phyloP scores from a whole-genome alignment of 805 yeast species.

The Lachancea fermentati region DNA sequence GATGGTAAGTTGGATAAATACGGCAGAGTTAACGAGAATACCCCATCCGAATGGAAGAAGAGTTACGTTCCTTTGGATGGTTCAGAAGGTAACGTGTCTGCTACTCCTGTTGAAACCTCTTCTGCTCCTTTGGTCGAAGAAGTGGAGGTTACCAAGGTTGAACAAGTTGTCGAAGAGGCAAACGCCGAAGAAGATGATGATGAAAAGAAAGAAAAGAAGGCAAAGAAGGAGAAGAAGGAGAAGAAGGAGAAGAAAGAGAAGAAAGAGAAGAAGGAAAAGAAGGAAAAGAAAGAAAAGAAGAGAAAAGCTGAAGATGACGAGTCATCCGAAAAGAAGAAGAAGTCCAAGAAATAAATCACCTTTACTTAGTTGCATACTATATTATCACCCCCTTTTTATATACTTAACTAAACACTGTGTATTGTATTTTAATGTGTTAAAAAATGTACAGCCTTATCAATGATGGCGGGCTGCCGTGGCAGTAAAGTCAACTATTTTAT shows the following conservation, averaged over 20 bases:
- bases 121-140: constrained; percentile 47
- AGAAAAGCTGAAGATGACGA: constrained; percentile 31
- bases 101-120: constrained; percentile 36
- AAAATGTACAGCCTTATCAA: neutral
- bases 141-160: constrained; percentile 33
- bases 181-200: constrained; percentile 48
- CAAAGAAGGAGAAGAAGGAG: constrained; percentile 53
- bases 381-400: neutral
- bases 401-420: constrained; percentile 8
- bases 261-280: constrained; percentile 49
- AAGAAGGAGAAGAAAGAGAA: constrained; percentile 50
- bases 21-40: constrained; percentile 89
- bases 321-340: constrained; percentile 32
- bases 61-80: constrained; percentile 67
- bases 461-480: too few species aligned
- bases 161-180: constrained; percentile 39
- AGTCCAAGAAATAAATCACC: constrained; percentile 36
- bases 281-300: constrained; percentile 37
- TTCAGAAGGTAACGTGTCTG: constrained; percentile 42
- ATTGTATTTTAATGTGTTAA: constrained; percentile 8
- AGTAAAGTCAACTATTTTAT: too few species aligned
- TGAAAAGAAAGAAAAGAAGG: constrained; percentile 54
- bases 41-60: constrained; percentile 89
- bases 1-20: constrained; percentile 95
- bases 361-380: neutral